Percentiles rank a stretch among this genome's conserved stretches.
Conservation (phyloP, 2,329 filamentous ascomycete species). For the Monilinia fructigena region DNA sequence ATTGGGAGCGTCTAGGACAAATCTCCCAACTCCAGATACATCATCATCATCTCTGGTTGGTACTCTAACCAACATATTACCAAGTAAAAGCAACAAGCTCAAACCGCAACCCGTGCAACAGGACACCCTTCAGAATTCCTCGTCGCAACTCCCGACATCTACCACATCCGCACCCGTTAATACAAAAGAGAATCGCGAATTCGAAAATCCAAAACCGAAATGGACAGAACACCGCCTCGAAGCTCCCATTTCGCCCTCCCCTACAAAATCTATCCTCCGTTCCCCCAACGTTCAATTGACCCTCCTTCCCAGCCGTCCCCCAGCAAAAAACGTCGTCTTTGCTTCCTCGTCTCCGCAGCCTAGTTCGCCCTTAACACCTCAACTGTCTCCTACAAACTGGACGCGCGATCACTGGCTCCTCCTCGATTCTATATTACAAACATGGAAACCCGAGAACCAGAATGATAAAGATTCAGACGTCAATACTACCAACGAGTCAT, state of each 20-base stretch:
- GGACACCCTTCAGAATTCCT: not conserved
- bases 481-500: constrained; percentile 12
- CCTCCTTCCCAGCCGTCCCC: constrained; percentile 25
- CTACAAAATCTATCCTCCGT: constrained; percentile 39
- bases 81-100: constrained; percentile 31
- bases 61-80: constrained; percentile 28
- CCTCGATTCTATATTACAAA: constrained; percentile 35
- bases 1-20: not conserved
- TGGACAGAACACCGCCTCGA: constrained; percentile 32
- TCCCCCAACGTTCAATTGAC: constrained; percentile 33
- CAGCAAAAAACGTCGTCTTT: constrained; percentile 37
- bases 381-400: constrained; percentile 36
- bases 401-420: constrained; percentile 39
- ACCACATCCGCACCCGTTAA: constrained; percentile 17
- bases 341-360: constrained; percentile 39
- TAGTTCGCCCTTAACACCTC: constrained; percentile 27
- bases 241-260: constrained; percentile 28
- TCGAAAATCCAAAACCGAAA: constrained; percentile 29
- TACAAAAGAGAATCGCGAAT: constrained; percentile 29
- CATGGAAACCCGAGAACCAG: constrained; percentile 34
- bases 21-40: constrained; percentile 20
- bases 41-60: constrained; percentile 26
- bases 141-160: not conserved
- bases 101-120: constrained; percentile 4
- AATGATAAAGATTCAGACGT: constrained; percentile 3